Evolutionary conservation across 73 alveolate species (phyloP).

Genomic region (Paramecium sexaurelia): DNA sequence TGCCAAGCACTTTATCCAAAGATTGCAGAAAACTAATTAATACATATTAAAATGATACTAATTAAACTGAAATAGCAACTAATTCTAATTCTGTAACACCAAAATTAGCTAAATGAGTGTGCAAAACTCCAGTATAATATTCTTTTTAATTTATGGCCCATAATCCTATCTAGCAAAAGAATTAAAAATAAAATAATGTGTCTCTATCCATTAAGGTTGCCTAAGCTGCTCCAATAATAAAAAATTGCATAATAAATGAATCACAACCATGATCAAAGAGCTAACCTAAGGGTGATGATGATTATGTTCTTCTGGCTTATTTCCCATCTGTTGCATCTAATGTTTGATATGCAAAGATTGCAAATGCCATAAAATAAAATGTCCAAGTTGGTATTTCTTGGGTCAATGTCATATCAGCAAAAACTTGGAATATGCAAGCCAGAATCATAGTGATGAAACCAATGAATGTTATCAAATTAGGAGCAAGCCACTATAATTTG

Average conservation of each 20-base stretch:
- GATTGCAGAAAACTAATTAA: conserved; percentile 11
- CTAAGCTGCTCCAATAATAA: conserved; percentile 48
- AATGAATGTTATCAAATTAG: conserved; percentile 89
- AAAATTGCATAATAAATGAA: conserved; percentile 59
- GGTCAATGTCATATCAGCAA: conserved; percentile 83
- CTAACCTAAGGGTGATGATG: conserved; percentile 94
- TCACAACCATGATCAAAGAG: conserved; percentile 90
- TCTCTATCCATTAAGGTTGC: conserved; percentile 56
- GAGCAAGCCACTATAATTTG: conserved; percentile 75
- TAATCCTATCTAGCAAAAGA: conserved; percentile 20
- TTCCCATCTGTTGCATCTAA: conserved; percentile 97
- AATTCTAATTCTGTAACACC: conserved; percentile 68
- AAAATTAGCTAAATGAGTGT: conserved; percentile 64
- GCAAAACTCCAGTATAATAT: conserved; percentile 54
- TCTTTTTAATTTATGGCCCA: conserved; percentile 62
- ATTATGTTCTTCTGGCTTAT: conserved; percentile 92
- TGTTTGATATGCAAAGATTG: conserved; percentile 89
- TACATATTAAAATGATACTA: neutral
- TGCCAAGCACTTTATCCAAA: conserved; percentile 25
- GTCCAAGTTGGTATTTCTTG: conserved; percentile 78
- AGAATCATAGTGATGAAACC: conserved; percentile 83
- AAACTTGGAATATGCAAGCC: conserved; percentile 72
- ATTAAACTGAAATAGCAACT: conserved; percentile 35
- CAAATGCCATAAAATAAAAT: conserved; percentile 80
- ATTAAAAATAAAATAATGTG: conserved; percentile 36